phyloP scores from a whole-genome alignment of 2,329 filamentous ascomycete genomes.

The Clonostachys sp. region DNA sequence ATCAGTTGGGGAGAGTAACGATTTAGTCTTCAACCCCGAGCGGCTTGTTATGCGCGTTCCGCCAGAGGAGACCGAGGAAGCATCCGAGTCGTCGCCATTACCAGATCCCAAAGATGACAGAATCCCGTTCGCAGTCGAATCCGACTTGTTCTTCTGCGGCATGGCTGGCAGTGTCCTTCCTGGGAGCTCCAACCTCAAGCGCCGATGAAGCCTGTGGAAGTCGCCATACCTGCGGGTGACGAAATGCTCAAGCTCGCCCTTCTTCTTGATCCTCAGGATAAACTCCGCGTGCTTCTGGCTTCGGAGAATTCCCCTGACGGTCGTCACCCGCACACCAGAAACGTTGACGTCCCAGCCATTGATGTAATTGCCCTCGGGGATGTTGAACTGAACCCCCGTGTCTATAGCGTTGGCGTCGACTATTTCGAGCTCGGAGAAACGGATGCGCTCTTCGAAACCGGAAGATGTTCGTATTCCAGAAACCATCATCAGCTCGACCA shows the following conservation, averaged over 20 bases:
- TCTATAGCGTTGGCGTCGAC: constrained; percentile 92
- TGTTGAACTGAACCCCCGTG: constrained; percentile 77
- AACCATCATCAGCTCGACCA: constrained; percentile 99
- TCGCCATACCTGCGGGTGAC: constrained; percentile 85
- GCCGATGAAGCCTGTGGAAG: constrained; percentile 75
- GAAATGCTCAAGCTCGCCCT: constrained; percentile 70
- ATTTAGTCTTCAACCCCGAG: neutral
- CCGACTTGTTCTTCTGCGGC: constrained; percentile 87
- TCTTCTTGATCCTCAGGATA: constrained; percentile 77
- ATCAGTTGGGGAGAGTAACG: constrained; percentile 12
- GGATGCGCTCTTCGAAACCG: constrained; percentile 94
- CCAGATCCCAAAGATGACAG: constrained; percentile 45
- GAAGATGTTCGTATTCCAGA: constrained; percentile 93
- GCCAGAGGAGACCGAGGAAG: constrained; percentile 73
- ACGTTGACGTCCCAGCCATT: constrained; percentile 98
- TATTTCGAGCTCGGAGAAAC: constrained; percentile 95
- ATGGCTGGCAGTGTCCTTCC: constrained; percentile 84
- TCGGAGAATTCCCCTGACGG: constrained; percentile 79
- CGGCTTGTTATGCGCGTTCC: constrained; percentile 62
- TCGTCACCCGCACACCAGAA: constrained; percentile 76
- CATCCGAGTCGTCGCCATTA: constrained; percentile 65
- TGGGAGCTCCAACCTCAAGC: constrained; percentile 77
- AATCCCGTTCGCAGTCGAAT: constrained; percentile 58
- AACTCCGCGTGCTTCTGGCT: constrained; percentile 95
- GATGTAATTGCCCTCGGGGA: constrained; percentile 86